Evolutionary conservation across 208 protist species (phyloP), one percentile per base, ranked within the genome.

Genomic region (Acanthamoeba divionensis): DNA sequence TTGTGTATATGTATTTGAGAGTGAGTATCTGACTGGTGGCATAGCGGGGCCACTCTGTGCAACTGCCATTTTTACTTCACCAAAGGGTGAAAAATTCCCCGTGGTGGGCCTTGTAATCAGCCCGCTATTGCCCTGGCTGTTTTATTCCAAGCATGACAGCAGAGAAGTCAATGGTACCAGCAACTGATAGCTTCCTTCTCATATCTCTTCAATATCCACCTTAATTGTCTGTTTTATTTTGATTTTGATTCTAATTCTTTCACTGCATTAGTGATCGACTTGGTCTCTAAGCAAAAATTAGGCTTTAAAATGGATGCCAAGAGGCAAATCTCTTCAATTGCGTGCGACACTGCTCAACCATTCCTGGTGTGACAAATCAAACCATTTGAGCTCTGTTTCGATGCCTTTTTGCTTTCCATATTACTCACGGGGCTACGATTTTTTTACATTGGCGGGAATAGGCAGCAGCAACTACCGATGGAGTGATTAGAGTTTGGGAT

Each of bases 241-340:
- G n/a, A 26, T 60, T 48, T 1, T 31, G 15, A 10, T 80, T 29
- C 62, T 38, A 9, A 63, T 79, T 79, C 24, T 13, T 79, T 26
- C 9, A 29, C 38, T 7, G 2, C 7, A 15, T 18, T 48, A 83
- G 73, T 83, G 31, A 83, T 83, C 73, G 73, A 83, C 36, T 36
- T 83, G 38, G 18, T 31, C 24, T 26, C 73, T 12, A 83, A 83
- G 50, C 41, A 54, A 13, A 83, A 83, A 52, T 36, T 62, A 1
- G 2, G 48, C 45, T 83, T 54, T 21, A 55, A 60, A 29, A 83
- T 83, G 73, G 73, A 83, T 29, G 50, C 73, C 8, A 83, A 83
- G 73, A 83, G 62, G 50, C 73, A 45, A 9, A 33, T 83, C 10
- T 29, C 73, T 29, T 45, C 73, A 5, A 13, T 83, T 18, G 73